Percentiles rank a stretch among this genome's conserved stretches.
Conservation (phyloP, 345 rosid genomes). For the Kandelia obovata region DNA sequence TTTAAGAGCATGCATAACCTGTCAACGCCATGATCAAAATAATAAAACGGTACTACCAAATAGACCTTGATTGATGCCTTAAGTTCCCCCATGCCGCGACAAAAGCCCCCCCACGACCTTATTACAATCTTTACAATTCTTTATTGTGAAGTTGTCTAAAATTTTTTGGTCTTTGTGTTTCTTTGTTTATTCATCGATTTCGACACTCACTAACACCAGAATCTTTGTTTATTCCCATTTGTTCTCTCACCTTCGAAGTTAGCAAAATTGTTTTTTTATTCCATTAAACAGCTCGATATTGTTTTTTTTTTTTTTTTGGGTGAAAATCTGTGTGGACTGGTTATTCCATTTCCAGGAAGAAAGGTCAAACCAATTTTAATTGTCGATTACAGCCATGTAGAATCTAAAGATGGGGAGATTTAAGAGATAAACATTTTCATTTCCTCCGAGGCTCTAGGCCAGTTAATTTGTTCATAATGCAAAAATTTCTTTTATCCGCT, state of each 20-base stretch:
- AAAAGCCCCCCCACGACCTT: constrained; percentile 46
- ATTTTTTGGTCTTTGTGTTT: constrained; percentile 13
- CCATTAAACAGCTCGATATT: constrained; percentile 23
- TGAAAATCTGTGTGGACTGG: constrained; percentile 2
- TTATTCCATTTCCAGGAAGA: constrained; percentile 27
- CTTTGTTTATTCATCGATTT: constrained; percentile 37
- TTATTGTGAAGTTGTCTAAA: background rate
- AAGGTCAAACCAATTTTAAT: constrained; percentile 21
- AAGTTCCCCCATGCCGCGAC: constrained; percentile 38
- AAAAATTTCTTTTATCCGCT: too few species aligned
- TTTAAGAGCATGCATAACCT: constrained; percentile 19
- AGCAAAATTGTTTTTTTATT: constrained; percentile 31
- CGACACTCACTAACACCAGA: constrained; percentile 54
- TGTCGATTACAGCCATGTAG: too few species aligned
- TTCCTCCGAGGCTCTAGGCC: too few species aligned
- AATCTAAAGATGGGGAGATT: constrained; percentile 9
- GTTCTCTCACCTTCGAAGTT: constrained; percentile 39
- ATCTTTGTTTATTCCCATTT: constrained; percentile 19
- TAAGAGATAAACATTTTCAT: constrained; percentile 4
- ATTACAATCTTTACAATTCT: constrained; percentile 16
- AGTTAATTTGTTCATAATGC: too few species aligned
- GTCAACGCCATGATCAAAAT: constrained; percentile 31
- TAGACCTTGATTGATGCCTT: constrained; percentile 39
- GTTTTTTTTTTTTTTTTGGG: constrained; percentile 12
- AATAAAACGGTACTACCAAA: constrained; percentile 25